Conservation (phyloP, 768 basidiomycete genomes). For the Kwoniella dejecticola region DNA sequence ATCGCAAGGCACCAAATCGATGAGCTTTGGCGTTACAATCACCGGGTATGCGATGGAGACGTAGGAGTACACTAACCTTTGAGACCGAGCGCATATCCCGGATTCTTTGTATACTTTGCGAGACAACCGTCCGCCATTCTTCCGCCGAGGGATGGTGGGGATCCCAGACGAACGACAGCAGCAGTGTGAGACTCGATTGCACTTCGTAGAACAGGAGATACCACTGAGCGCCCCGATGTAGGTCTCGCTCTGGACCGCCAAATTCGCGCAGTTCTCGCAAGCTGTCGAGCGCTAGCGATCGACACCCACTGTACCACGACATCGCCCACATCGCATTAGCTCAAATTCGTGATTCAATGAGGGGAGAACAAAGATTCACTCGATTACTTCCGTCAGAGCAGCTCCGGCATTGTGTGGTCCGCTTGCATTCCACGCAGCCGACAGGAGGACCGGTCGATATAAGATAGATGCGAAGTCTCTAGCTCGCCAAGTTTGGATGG, state of each 20-base stretch:
- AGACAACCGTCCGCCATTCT: not conserved
- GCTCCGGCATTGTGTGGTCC: not conserved
- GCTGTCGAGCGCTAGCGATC: not conserved
- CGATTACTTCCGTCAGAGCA: not conserved
- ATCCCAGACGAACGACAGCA: not conserved
- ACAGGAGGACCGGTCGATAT: not conserved
- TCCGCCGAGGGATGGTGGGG: not conserved
- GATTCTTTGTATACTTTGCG: conserved; percentile 1
- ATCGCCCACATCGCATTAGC: not conserved
- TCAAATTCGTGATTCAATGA: not conserved
- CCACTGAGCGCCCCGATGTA: not conserved
- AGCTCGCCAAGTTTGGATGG: not conserved
- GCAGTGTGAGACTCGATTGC: not conserved
- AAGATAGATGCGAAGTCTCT: not conserved
- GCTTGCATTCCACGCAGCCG: conserved; percentile 1
- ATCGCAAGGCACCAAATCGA: not conserved
- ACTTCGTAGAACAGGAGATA: not conserved
- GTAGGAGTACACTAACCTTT: not conserved
- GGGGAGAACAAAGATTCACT: not conserved
- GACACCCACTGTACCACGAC: not conserved
- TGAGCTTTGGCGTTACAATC: not conserved
- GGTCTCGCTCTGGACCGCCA: not conserved
- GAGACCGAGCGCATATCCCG: conserved; percentile 1
- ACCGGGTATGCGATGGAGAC: not conserved
- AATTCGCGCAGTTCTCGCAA: not conserved